Evolutionary conservation across 2,329 filamentous ascomycete species (phyloP).

Genomic region (Claviceps sp.): DNA sequence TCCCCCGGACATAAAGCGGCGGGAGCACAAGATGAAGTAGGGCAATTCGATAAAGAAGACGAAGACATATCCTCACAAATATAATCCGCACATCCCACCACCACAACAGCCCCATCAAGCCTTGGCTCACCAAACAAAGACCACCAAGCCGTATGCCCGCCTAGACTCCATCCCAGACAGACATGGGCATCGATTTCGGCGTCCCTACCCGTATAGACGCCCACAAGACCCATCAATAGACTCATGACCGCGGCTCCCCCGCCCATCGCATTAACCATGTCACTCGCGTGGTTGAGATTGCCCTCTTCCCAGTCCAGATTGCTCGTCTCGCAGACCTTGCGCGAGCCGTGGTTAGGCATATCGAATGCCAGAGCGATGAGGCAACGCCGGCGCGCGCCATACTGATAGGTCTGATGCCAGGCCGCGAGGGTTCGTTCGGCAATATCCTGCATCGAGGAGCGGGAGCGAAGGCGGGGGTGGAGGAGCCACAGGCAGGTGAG

Average conservation of each 20-base stretch:
- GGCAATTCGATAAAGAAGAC: neutral
- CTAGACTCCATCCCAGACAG: constrained; percentile 70
- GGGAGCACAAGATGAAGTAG: neutral
- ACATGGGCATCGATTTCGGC: constrained; percentile 52
- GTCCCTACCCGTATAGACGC: constrained; percentile 47
- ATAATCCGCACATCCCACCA: constrained; percentile 87
- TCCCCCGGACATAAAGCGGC: too few species aligned
- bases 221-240: constrained; percentile 62
- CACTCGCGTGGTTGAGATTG: constrained; percentile 70
- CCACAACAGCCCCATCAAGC: constrained; percentile 61
- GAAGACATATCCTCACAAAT: constrained; percentile 36
- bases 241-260: constrained; percentile 63
- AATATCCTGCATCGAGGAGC: constrained; percentile 62
- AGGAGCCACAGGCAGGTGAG: constrained; percentile 84
- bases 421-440: constrained; percentile 55
- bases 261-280: constrained; percentile 75
- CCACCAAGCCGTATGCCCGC: constrained; percentile 82
- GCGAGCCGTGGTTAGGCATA: constrained; percentile 79
- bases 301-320: constrained; percentile 72
- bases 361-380: constrained; percentile 79
- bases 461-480: constrained; percentile 60
- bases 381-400: constrained; percentile 26
- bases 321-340: constrained; percentile 50
- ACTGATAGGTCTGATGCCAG: constrained; percentile 41
- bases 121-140: constrained; percentile 64